These are phyloP conservation scores for Lignosus rhinocerotis DNA, from an alignment of 1,284 basidiomycete genomes.

Conservation along the genomic window DNA sequence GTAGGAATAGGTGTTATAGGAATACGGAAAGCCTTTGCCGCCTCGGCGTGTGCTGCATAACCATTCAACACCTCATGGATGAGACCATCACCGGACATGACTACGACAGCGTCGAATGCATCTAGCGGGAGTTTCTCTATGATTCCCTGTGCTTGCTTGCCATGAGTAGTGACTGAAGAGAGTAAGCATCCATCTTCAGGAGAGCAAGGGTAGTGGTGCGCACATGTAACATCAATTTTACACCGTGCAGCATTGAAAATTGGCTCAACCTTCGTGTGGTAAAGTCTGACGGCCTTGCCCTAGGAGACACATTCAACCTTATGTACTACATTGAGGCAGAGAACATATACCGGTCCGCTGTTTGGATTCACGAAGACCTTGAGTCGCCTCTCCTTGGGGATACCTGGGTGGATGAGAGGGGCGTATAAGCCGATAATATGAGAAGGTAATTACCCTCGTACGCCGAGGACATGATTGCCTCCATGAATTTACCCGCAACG, in stretches of 20 bases:
- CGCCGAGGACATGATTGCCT: constrained; percentile 53
- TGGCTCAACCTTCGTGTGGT: constrained; percentile 72
- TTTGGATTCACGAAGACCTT: constrained; percentile 87
- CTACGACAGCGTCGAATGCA: constrained; percentile 75
- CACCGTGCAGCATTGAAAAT: constrained; percentile 81
- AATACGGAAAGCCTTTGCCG: constrained; percentile 68
- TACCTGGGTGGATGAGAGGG: constrained; percentile 37
- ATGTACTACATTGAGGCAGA: neutral
- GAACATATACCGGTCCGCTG: constrained; percentile 64
- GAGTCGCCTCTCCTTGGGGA: constrained; percentile 52
- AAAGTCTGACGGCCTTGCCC: constrained; percentile 70
- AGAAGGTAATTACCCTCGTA: constrained; percentile 55
- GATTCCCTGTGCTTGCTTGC: constrained; percentile 75
- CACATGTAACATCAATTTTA: constrained; percentile 59
- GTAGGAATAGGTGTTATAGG: constrained; percentile 89
- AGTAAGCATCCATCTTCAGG: constrained; percentile 8
- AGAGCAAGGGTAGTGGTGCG: constrained; percentile 34
- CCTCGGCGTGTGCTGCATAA: constrained; percentile 72
- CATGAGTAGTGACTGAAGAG: constrained; percentile 67
- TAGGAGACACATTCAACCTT: constrained; percentile 34
- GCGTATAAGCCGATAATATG: constrained; percentile 7
- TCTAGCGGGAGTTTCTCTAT: constrained; percentile 60
- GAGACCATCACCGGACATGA: constrained; percentile 89
- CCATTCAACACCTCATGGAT: constrained; percentile 94
- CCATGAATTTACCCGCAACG: constrained; percentile 56